These are phyloP conservation scores for Pythium monospermum DNA, from an alignment of 352 stramenopile species.

Conservation along the genomic window DNA sequence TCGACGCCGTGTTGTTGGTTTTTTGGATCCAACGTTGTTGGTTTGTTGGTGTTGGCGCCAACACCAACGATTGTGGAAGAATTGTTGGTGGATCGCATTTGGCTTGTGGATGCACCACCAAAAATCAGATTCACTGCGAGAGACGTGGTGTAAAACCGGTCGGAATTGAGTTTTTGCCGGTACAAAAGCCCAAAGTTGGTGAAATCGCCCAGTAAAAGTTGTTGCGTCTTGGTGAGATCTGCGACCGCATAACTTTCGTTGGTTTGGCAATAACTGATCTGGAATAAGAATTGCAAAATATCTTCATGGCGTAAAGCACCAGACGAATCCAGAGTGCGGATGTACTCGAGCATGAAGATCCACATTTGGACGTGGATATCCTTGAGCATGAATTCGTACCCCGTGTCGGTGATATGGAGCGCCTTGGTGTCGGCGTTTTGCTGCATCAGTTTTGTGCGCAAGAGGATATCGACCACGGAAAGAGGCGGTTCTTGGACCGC, in stretches of 20 bases:
- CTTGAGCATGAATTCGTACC: constrained; percentile 91
- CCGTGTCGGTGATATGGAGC: constrained; percentile 84
- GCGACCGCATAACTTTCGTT: constrained; percentile 78
- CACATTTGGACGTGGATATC: constrained; percentile 90
- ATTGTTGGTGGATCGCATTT: not conserved
- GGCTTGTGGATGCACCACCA: constrained; percentile 29
- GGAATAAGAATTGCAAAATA: constrained; percentile 87
- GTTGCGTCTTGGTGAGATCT: constrained; percentile 72
- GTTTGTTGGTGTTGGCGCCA: not conserved
- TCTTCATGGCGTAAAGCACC: constrained; percentile 76
- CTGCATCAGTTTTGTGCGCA: constrained; percentile 69
- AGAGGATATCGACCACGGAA: constrained; percentile 52
- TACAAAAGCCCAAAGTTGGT: constrained; percentile 86
- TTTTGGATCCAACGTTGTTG: constrained; percentile 1
- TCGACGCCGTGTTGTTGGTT: constrained; percentile 14
- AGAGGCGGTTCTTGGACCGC: constrained; percentile 26
- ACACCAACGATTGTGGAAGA: no score
- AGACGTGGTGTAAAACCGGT: constrained; percentile 87
- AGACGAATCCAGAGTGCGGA: constrained; percentile 73
- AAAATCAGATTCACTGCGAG: constrained; percentile 89
- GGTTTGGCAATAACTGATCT: constrained; percentile 87
- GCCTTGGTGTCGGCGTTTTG: constrained; percentile 51
- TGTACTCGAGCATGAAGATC: constrained; percentile 90
- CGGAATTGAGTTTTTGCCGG: constrained; percentile 41
- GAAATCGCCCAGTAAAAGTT: constrained; percentile 77